These are phyloP conservation scores for Suillus ampliporus DNA, from an alignment of 768 basidiomycete genomes.

Conservation along the genomic window DNA sequence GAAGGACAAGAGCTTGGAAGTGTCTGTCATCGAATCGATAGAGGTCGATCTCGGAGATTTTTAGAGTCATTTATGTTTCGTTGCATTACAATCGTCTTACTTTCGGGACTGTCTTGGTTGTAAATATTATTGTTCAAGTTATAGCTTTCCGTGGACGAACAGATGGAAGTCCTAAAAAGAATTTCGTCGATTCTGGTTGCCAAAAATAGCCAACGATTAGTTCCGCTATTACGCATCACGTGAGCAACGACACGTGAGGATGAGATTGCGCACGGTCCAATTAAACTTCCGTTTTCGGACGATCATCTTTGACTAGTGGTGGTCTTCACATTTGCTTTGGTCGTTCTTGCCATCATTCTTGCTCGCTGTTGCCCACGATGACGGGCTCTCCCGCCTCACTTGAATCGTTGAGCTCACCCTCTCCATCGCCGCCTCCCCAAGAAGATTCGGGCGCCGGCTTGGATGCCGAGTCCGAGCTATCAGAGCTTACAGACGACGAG, in stretches of 20 bases:
- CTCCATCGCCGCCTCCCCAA: constrained; percentile 41
- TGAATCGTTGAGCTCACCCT: constrained; percentile 69
- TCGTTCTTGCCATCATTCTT: constrained; percentile 1
- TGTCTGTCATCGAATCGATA: constrained; percentile 64
- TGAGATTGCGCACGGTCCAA: constrained; percentile 13
- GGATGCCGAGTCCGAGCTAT: constrained; percentile 77
- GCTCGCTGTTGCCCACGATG: constrained; percentile 42
- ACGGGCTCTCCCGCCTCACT: constrained; percentile 66
- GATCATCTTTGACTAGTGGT: constrained; percentile 12
- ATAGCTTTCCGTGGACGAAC: too few species aligned
- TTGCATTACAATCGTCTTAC: background rate
- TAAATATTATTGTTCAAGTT: constrained; percentile 9
- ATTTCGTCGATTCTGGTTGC: background rate
- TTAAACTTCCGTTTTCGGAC: constrained; percentile 8
- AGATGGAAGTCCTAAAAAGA: background rate
- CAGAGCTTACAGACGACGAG: constrained; percentile 85
- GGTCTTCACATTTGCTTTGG: constrained; percentile 5
- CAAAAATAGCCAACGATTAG: background rate
- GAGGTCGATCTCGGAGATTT: constrained; percentile 85
- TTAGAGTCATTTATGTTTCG: constrained; percentile 38
- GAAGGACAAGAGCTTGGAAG: constrained; percentile 54
- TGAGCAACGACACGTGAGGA: constrained; percentile 5
- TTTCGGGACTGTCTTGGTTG: constrained; percentile 1
- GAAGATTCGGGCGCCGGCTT: constrained; percentile 46
- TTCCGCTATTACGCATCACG: background rate